Conservation (phyloP, 805 yeast genomes). For the Yamadazyma paraphyllophila region DNA sequence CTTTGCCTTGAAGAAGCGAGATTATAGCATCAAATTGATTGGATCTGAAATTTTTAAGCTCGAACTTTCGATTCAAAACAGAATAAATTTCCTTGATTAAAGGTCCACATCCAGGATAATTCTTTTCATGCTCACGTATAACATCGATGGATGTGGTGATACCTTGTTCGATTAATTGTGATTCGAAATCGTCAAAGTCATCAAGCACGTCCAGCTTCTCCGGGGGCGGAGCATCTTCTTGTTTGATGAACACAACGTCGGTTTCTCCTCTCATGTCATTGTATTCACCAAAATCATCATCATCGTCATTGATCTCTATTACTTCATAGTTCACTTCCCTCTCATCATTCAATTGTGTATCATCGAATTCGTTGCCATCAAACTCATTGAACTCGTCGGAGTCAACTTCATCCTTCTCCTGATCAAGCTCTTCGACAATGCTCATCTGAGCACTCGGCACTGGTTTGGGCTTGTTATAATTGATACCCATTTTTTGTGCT, state of each 20-base stretch:
- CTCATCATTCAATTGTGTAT: slow-evolving; percentile 42
- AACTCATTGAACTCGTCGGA: slow-evolving; percentile 8
- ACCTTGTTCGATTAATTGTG: slow-evolving; percentile 16
- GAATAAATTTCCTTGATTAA: slow-evolving; percentile 72
- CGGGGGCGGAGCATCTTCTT: not conserved
- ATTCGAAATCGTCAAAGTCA: slow-evolving; percentile 17
- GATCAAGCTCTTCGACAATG: slow-evolving; percentile 16
- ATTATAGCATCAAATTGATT: slow-evolving; percentile 87
- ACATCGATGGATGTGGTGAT: slow-evolving; percentile 16
- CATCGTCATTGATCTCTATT: slow-evolving; percentile 38
- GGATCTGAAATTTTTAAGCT: slow-evolving; percentile 64
- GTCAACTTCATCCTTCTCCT: slow-evolving; percentile 16
- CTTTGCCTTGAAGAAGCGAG: slow-evolving; percentile 72
- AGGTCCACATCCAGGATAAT: slow-evolving; percentile 36
- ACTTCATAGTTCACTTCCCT: slow-evolving; percentile 32
- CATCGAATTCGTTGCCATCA: slow-evolving; percentile 12
- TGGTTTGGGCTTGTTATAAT: slow-evolving; percentile 15
- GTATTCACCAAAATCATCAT: slow-evolving; percentile 7
- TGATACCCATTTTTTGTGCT: slow-evolving; percentile 28
- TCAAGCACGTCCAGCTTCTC: slow-evolving; percentile 5
- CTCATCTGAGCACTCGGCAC: slow-evolving; percentile 3
- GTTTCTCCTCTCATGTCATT: not conserved
- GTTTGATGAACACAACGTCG: slow-evolving; percentile 1
- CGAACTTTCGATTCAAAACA: slow-evolving; percentile 58
- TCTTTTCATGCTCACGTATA: slow-evolving; percentile 14